A percentile compares a stretch with the other conserved stretches of the same genome.
These are phyloP conservation scores for Leptomonas seymouri DNA, from an alignment of 208 protist species.

Conservation along the genomic window DNA sequence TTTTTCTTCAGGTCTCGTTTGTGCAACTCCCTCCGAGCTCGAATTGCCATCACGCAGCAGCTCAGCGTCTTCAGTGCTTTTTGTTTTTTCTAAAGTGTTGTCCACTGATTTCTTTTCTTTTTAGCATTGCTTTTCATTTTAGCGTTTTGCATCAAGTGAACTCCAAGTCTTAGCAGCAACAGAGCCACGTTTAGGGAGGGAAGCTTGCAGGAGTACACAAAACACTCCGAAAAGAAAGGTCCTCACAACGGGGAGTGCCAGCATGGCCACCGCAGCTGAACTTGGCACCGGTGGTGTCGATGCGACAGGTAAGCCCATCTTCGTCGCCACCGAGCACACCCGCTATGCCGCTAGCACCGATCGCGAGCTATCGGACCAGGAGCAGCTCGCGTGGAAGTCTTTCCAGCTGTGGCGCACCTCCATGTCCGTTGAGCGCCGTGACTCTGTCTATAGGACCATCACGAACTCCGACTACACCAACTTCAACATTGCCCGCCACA, in stretches of 20 bases:
- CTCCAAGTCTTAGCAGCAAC: no score
- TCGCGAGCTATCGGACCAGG: slow-evolving; percentile 82
- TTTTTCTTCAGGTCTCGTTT: no score
- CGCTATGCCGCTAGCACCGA: slow-evolving; percentile 62
- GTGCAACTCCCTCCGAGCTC: no score
- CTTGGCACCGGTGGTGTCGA: slow-evolving; percentile 69
- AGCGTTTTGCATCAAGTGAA: no score
- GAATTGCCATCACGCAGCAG: no score
- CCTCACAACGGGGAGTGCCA: not conserved
- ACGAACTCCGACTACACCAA: slow-evolving; percentile 86
- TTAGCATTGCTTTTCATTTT: no score
- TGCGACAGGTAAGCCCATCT: slow-evolving; percentile 63
- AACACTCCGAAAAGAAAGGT: no score
- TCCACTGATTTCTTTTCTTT: no score
- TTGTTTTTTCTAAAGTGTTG: no score
- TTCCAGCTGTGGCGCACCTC: slow-evolving; percentile 88
- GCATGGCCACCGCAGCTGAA: slow-evolving; percentile 48
- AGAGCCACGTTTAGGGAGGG: no score
- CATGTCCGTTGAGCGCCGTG: slow-evolving; percentile 75
- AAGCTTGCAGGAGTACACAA: no score
- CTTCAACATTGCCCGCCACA: slow-evolving; percentile 75
- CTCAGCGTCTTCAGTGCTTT: no score
- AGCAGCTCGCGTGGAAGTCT: slow-evolving; percentile 88
- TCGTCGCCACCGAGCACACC: slow-evolving; percentile 81
- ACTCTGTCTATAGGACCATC: slow-evolving; percentile 75